Conservation (phyloP, 2,329 filamentous ascomycete genomes). For the Pyrenophora tritici-repentis region DNA sequence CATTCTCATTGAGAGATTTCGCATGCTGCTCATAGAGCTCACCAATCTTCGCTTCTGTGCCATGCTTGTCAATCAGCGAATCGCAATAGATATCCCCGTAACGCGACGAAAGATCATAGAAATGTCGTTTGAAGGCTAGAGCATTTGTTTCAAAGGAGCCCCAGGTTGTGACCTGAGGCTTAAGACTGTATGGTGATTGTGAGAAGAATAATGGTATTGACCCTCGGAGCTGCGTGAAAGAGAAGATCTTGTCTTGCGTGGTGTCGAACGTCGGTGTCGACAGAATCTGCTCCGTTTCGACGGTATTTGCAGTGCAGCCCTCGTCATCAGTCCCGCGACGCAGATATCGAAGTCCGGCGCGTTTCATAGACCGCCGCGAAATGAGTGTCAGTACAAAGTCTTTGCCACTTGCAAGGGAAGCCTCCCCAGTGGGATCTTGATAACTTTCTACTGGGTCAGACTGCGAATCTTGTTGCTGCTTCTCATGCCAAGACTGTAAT, state of each 20-base stretch:
- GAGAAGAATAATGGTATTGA: constrained; percentile 96
- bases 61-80: constrained; percentile 87
- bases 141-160: constrained; percentile 82
- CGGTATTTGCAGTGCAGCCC: constrained; percentile 84
- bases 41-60: constrained; percentile 79
- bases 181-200: constrained; percentile 90
- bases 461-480: constrained; percentile 34
- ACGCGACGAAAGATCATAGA: constrained; percentile 67
- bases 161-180: constrained; percentile 80
- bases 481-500: constrained; percentile 40
- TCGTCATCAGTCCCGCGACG: constrained; percentile 89
- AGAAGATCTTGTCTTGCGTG: constrained; percentile 67
- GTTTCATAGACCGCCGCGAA: constrained; percentile 83
- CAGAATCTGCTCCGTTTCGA: constrained; percentile 94
- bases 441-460: constrained; percentile 15
- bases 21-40: constrained; percentile 74
- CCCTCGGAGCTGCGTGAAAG: constrained; percentile 84
- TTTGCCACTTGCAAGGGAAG: constrained; percentile 40
- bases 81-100: constrained; percentile 82
- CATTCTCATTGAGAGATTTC: constrained; percentile 65
- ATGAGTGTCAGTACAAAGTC: constrained; percentile 84
- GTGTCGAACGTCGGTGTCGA: constrained; percentile 70
- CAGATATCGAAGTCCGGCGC: constrained; percentile 87
- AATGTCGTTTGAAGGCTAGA: constrained; percentile 78
- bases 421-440: constrained; percentile 36